Evolutionary conservation across 192 early-diverging fungal species (phyloP), one percentile per base, ranked within the genome.

Genomic region (Jimgerdemannia lactiflua): DNA sequence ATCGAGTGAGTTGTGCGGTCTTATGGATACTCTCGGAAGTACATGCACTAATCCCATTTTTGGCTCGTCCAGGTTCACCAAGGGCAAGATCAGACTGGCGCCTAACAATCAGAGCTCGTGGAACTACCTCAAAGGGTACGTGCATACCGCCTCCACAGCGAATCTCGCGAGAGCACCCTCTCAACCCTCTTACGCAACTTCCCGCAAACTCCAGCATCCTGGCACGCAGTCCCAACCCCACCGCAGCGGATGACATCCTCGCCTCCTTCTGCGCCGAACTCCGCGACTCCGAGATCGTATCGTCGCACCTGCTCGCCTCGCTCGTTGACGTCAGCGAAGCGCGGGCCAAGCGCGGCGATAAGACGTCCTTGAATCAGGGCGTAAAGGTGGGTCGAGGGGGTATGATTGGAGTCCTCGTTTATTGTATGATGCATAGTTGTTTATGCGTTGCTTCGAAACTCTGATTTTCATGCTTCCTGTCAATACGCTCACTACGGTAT

Each of bases 91-190:
- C 72, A 77, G 77, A 39, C 69, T 92, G 59, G 92, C 96, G 8
- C 97, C 98, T 14, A 90, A 91, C 70, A 99, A 99, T 82, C 90
- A 94, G 73, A 94, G 96, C 72, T 91, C 97, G 42, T 99, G 96
- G 96, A 86, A 90, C 41, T 99, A 98, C 80, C 74, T 98, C 44
- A 78, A 86, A 74, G 97, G 95, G 88, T 96, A 86, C 70, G 79
- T 64, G 43, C 19, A 59, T 10, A 6, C 14, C 8, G 14, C 49
- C 49, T 59, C 49, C 29, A 29, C 29, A 29, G 29, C 29, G 29
- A 29, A 29, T 29, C 29, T 29, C 29, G 29, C 29, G 29, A 29
- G 29, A 29, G 29, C 29, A 29, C 29, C 29, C 29, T 29, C 40
- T 42, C 67, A 3, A 18, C 66, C 20, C 42, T 66, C 4, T 43